Evolutionary conservation across 305 asterid species (phyloP), one percentile per base, ranked within the genome.

Genomic region (Rubia balearica): DNA sequence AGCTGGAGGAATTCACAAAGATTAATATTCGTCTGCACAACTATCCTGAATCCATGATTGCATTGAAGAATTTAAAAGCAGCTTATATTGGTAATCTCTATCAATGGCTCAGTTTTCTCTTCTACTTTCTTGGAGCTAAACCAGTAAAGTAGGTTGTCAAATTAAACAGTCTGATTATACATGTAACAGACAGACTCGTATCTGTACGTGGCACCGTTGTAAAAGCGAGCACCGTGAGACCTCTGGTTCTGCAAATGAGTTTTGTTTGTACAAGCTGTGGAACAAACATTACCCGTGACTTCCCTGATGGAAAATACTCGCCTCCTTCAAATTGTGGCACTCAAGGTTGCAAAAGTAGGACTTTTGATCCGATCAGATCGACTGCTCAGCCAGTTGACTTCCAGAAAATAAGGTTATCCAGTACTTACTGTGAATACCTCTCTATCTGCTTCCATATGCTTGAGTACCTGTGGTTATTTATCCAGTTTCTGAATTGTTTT

Each of bases 11-110:
- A 22, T 65, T 70, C 74, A 76, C 71, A 73, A 91, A 85, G 87
- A 77, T 94, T 73, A 87, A 82, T 70, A 78, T 94, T 68, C 97
- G 96, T 62, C 82, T 94, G 75, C 87, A 88, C 80, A 94, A 85
- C 76, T 83, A 89, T 74, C 95, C 89, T 55, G 89, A 88, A 77
- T 90, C 96, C 38, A 73, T 85, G 91, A 85, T 91, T 80, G 96
- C 96, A 71, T 75, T 94, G 83, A 94, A 91, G 91, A 89, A 91
- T 80, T 92, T 94, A 67, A 94, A 94, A 86, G 98, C 98, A 70
- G 97, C 98, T 77, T 94, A 91, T 81, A 94, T 94, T 74, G 97
- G 97, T 92, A 87, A 73, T 56, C 65, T 13, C 13, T 41, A 45
- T 13, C 57, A 7, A 8, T 24, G 33, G 38, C 8, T 68, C 46